Evolutionary conservation across 1,139 yeast species (phyloP).

Genomic region (Diutina neorugosa): DNA sequence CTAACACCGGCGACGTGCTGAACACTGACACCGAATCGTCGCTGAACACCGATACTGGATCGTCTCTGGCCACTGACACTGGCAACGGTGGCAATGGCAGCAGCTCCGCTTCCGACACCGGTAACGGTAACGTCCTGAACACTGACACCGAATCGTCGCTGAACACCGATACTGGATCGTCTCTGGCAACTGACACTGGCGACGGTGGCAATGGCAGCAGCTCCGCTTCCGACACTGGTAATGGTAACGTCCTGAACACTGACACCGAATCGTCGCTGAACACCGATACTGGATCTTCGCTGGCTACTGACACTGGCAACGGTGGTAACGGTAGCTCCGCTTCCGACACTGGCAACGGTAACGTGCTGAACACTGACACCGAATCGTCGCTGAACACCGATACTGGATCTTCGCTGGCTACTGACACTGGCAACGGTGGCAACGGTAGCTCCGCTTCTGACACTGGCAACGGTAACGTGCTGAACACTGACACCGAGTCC

Average conservation of each 20-base stretch:
- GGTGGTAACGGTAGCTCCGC: background rate
- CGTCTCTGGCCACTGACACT: background rate
- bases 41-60: background rate
- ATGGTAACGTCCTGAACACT: too few species aligned
- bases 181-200: background rate
- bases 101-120: background rate
- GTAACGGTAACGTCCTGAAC: too few species aligned
- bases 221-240: too few species aligned
- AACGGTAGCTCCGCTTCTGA: background rate
- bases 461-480: too few species aligned
- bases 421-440: background rate
- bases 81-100: background rate
- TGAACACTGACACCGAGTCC: background rate
- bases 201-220: background rate
- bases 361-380: background rate
- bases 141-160: too few species aligned
- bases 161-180: background rate
- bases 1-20: background rate
- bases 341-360: too few species aligned
- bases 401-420: background rate
- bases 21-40: background rate
- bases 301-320: background rate
- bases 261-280: background rate
- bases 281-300: background rate
- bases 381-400: background rate